These are phyloP conservation scores for Salicornia ramosissima DNA, from an alignment of 148 eudicot genomes.

Conservation along the genomic window DNA sequence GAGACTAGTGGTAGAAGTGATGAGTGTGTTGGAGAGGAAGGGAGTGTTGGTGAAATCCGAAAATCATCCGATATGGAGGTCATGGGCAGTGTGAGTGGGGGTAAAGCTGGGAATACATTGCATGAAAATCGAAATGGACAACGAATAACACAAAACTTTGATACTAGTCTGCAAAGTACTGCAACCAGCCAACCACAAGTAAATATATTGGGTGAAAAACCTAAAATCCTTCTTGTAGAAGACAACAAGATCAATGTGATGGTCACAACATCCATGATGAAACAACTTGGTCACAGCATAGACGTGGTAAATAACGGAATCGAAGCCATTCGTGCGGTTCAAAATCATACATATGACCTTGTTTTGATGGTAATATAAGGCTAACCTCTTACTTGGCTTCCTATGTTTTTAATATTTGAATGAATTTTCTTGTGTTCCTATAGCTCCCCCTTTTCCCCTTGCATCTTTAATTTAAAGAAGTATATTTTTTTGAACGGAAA, in stretches of 20 bases:
- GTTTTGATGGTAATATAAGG: constrained; percentile 66
- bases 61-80: constrained; percentile 16
- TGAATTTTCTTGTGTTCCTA: no score
- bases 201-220: constrained; percentile 29
- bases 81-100: constrained; percentile 14
- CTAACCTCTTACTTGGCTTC: no score
- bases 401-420: no score
- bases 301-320: constrained; percentile 81
- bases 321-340: constrained; percentile 88
- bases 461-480: no score
- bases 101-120: constrained; percentile 18
- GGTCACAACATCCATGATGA: constrained; percentile 90
- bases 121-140: constrained; percentile 27
- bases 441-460: neutral
- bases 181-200: constrained; percentile 40
- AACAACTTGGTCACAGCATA: constrained; percentile 61
- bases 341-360: constrained; percentile 52
- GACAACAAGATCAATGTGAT: constrained; percentile 83
- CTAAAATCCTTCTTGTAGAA: constrained; percentile 85
- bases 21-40: constrained; percentile 18
- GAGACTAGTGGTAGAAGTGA: constrained; percentile 16
- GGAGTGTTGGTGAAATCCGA: constrained; percentile 20
- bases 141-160: constrained; percentile 26
- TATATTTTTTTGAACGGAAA: no score
- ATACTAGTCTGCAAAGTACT: constrained; percentile 41